phyloP scores from a whole-genome alignment of 345 rosid genomes.

The Arabis hirsuta region DNA sequence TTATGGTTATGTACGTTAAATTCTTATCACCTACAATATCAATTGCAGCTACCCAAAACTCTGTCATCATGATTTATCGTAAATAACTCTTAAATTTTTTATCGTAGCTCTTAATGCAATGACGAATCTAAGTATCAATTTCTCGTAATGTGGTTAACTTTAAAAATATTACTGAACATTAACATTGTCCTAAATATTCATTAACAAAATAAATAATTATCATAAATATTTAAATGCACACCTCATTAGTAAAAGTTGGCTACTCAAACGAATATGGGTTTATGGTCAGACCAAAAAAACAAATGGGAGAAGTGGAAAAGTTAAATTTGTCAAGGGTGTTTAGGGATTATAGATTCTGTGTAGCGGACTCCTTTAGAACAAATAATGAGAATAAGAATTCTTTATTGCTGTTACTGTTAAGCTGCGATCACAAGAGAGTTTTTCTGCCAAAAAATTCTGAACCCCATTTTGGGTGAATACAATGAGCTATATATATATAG shows the following conservation, averaged over 20 bases:
- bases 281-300: not conserved
- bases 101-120: not conserved
- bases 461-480: no score
- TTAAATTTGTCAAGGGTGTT: no score
- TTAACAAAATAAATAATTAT: no score
- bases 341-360: no score
- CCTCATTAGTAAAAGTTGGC: constrained; percentile 2
- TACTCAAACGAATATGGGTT: not conserved
- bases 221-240: not conserved
- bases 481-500: no score
- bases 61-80: not conserved
- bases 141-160: not conserved
- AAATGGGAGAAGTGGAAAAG: not conserved
- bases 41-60: not conserved
- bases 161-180: not conserved
- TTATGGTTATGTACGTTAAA: not conserved
- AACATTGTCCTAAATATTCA: no score
- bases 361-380: no score
- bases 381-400: no score
- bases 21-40: not conserved
- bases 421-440: no score
- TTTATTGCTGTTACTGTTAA: no score
- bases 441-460: no score
- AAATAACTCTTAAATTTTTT: not conserved
- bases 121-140: not conserved